Base-by-base conservation (phyloP, 331 rosid species). In the Prunus yedoensis region DNA sequence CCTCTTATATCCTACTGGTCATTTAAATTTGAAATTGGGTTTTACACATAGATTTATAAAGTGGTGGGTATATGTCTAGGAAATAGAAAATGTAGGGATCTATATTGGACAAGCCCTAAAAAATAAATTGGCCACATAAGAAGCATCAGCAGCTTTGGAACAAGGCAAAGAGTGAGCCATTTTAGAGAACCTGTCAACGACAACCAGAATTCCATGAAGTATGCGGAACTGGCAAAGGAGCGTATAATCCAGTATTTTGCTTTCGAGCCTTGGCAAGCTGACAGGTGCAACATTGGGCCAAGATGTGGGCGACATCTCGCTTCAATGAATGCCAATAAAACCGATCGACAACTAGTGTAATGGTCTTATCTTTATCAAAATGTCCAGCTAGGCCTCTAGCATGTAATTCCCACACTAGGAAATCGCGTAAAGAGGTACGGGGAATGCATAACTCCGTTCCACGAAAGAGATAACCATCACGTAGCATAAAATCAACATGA, bases 111-210 rank as follows among this genome's bases (percentile, higher is more conserved):
- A 25, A 25, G 1, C 25, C 25, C 25, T 25, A 25, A 1, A 25
- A 25, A 25, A 25, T 25, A 25, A 25, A 1, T 25, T 25, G 38
- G 38, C 38, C 38, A 4, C 38, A 32, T 32, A 32, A 32, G 6
- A 32, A 32, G 38, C 38, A 32, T 32, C 38, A 32, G 1, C 38
- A 32, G 0, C 38, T 32, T 32, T 32, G 6, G 38, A 32, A 32
- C 38, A 32, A 4, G 62, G 63, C 1, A 70, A 3, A 27, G 53
- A 70, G 7, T 53, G 64, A 11, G 51, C 67, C 62, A 63, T 64
- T 47, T 63, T 75, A 6, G 53, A 72, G 8, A 72, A 72, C 54
- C 54, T 10, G 15, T 71, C 76, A 2, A 53, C 54, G 1, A 72
- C 66, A 8, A 54, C 66, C 2, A 56, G n/a, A 8, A 72, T 9